Evolutionary conservation across 2,329 filamentous ascomycete species (phyloP).

Genomic region (Penicillium decumbens): DNA sequence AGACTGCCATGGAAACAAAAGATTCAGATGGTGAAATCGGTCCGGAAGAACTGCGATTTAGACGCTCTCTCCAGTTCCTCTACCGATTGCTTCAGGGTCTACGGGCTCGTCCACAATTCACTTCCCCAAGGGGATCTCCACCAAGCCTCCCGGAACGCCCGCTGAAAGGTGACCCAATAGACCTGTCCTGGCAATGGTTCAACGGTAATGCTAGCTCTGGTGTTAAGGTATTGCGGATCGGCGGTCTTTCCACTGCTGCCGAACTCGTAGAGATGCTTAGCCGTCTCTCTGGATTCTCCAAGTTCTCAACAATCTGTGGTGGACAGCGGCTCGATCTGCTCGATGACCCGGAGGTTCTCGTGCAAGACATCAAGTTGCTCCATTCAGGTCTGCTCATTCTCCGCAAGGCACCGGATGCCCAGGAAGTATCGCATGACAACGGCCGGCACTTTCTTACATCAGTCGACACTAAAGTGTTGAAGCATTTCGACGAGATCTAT

Average conservation of each 20-base stretch:
- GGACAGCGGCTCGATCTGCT: conserved; percentile 62
- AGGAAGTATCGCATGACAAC: conserved; percentile 26
- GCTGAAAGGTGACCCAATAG: conserved; percentile 59
- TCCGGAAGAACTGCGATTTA: conserved; percentile 60
- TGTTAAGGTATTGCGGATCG: conserved; percentile 61
- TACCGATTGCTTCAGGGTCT: conserved; percentile 60
- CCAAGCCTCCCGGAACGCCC: conserved; percentile 54
- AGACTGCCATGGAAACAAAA: conserved; percentile 53
- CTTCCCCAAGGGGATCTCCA: conserved; percentile 56
- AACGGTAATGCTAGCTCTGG: conserved; percentile 57
- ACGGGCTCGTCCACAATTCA: conserved; percentile 53
- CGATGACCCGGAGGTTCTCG: conserved; percentile 55
- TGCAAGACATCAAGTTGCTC: conserved; percentile 62
- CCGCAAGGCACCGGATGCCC: conserved; percentile 52
- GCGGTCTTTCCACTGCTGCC: conserved; percentile 64
- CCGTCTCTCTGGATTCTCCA: conserved; percentile 68
- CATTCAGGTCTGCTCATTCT: conserved; percentile 63
- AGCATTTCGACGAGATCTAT: conserved; percentile 81
- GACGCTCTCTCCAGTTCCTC: conserved; percentile 64
- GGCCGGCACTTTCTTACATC: conserved; percentile 49
- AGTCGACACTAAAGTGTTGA: conserved; percentile 73
- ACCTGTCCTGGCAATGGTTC: conserved; percentile 70
- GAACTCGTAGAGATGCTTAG: conserved; percentile 65
- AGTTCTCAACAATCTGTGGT: conserved; percentile 67
- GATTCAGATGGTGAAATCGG: conserved; percentile 47